Evolutionary conservation across 371 early-diverging fungal species (phyloP).

Genomic region (Mortierella sp.): DNA sequence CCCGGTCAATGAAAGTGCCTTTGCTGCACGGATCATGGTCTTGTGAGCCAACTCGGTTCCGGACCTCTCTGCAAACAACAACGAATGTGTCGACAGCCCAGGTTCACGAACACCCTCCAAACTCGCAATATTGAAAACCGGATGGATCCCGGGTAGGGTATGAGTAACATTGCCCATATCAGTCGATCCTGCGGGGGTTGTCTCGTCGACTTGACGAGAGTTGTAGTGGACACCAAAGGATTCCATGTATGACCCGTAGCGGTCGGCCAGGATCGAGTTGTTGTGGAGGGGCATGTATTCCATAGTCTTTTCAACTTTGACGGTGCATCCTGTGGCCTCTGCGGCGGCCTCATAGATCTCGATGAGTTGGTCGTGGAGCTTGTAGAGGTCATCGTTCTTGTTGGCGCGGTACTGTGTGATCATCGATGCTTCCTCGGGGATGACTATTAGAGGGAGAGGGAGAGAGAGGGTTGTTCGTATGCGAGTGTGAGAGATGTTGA

Average conservation of each 20-base stretch:
- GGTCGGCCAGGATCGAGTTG: slow-evolving; percentile 68
- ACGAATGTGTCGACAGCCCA: slow-evolving; percentile 44
- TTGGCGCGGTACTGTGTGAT: slow-evolving; percentile 70
- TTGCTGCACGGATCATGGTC: slow-evolving; percentile 68
- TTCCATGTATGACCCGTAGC: slow-evolving; percentile 68
- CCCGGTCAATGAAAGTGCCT: slow-evolving; percentile 57
- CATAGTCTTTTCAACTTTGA: slow-evolving; percentile 63
- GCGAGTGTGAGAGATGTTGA: too few species aligned
- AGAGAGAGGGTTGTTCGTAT: too few species aligned
- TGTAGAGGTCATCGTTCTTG: slow-evolving; percentile 62
- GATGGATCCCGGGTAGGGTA: slow-evolving; percentile 66
- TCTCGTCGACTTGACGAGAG: slow-evolving; percentile 59
- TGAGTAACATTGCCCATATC: slow-evolving; percentile 83
- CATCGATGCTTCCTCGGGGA: slow-evolving; percentile 73
- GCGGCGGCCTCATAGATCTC: slow-evolving; percentile 77
- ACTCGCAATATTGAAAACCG: slow-evolving; percentile 56
- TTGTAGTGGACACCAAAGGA: slow-evolving; percentile 57
- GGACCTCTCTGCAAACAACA: slow-evolving; percentile 70
- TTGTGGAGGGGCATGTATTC: slow-evolving; percentile 64
- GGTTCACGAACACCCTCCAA: slow-evolving; percentile 43
- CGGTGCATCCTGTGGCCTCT: slow-evolving; percentile 76
- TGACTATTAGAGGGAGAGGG: slow-evolving; percentile 56
- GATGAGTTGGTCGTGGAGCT: slow-evolving; percentile 66
- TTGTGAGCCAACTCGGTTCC: slow-evolving; percentile 74
- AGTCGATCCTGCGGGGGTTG: slow-evolving; percentile 64